Conservation (phyloP, 129 eudicot species). For the Pulicaria dysenterica region DNA sequence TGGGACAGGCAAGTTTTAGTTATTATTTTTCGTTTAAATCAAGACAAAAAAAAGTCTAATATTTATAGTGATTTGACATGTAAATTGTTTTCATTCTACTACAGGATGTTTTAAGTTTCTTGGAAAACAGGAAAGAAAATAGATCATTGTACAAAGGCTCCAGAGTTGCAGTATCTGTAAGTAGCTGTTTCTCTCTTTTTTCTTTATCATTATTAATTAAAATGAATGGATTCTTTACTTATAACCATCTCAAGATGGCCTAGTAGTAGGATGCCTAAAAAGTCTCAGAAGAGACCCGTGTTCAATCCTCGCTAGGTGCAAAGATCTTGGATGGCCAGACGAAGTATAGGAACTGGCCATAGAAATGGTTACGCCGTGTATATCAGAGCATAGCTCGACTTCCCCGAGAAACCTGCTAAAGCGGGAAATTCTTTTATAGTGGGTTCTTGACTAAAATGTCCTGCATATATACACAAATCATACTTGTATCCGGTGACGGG, state of each 20-base stretch:
- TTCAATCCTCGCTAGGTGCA: too few relatives aligned
- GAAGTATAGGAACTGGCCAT: too few relatives aligned
- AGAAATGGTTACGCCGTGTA: too few relatives aligned
- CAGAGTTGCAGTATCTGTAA: constrained; percentile 73
- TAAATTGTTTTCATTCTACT: constrained; percentile 26
- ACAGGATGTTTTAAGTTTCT: constrained; percentile 82
- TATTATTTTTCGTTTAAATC: background rate
- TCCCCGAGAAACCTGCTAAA: too few relatives aligned
- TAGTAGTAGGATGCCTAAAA: too few relatives aligned
- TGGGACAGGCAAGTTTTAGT: constrained; percentile 62
- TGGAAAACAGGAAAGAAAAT: constrained; percentile 82
- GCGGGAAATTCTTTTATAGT: too few relatives aligned
- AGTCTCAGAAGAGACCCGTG: too few relatives aligned
- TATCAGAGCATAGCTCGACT: too few relatives aligned
- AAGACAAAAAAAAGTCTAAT: background rate
- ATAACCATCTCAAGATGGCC: background rate
- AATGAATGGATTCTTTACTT: background rate
- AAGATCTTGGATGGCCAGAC: too few relatives aligned
- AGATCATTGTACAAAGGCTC: constrained; percentile 79
- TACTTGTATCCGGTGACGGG: too few relatives aligned
- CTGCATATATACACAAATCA: too few relatives aligned
- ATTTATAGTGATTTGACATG: constrained; percentile 20
- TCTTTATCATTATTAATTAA: background rate
- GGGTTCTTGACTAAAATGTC: too few relatives aligned
- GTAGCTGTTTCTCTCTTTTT: constrained; percentile 21